phyloP scores from a whole-genome alignment of 2,329 filamentous ascomycete genomes.

The Sclerotinia minor region DNA sequence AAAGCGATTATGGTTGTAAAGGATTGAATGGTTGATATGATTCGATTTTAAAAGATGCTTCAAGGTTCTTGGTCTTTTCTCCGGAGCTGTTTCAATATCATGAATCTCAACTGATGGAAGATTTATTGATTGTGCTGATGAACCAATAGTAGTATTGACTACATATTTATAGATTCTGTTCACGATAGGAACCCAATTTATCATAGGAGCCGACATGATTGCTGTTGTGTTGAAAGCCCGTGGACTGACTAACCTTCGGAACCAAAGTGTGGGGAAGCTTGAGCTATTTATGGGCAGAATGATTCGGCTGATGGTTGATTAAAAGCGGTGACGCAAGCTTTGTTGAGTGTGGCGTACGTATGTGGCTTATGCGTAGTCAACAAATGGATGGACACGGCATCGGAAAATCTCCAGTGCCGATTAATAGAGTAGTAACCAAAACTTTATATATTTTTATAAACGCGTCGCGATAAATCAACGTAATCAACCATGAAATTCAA shows the following conservation, averaged over 20 bases:
- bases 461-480: not conserved
- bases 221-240: constrained; percentile 9
- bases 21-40: constrained; percentile 82
- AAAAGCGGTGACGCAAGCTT: not conserved
- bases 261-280: constrained; percentile 16
- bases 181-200: constrained; percentile 48
- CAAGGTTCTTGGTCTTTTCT: constrained; percentile 77
- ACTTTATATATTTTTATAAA: constrained; percentile 4
- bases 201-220: constrained; percentile 45
- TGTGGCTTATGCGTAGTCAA: not conserved
- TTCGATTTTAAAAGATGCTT: constrained; percentile 92
- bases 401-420: constrained; percentile 10
- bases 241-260: not conserved
- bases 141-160: constrained; percentile 38
- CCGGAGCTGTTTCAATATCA: constrained; percentile 75
- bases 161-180: constrained; percentile 44
- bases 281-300: constrained; percentile 5
- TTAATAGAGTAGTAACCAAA: not conserved
- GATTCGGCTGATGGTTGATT: not conserved
- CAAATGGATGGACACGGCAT: not conserved
- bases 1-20: constrained; percentile 72
- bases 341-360: not conserved
- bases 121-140: constrained; percentile 47
- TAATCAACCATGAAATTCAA: not conserved
- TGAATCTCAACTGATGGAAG: constrained; percentile 72